Conservation (phyloP, 2,329 filamentous ascomycete genomes). For the Thielaviopsis euricoi region DNA sequence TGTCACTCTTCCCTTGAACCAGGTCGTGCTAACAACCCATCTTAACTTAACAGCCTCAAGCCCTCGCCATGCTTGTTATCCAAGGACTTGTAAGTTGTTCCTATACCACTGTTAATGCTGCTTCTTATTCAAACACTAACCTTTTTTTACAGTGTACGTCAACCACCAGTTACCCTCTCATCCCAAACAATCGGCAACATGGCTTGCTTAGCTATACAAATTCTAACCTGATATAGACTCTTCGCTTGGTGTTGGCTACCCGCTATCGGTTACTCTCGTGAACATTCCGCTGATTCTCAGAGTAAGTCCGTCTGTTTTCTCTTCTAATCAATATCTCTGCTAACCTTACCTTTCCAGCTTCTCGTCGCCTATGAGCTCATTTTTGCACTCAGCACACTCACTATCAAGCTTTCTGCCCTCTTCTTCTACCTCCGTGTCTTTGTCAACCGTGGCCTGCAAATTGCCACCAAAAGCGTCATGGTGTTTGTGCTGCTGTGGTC, state of each 20-base stretch:
- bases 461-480: conserved; percentile 18
- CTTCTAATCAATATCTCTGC: background rate
- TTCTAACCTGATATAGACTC: conserved; percentile 11
- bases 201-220: background rate
- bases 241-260: conserved; percentile 17
- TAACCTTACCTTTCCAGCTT: conserved; percentile 15
- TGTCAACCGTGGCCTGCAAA: conserved; percentile 18
- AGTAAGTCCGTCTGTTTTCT: conserved; percentile 7
- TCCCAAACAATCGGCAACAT: too few species aligned
- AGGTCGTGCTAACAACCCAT: background rate
- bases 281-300: conserved; percentile 15
- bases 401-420: conserved; percentile 24
- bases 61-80: conserved; percentile 17
- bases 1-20: background rate
- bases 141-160: conserved; percentile 9
- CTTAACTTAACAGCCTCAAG: conserved; percentile 14
- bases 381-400: conserved; percentile 18
- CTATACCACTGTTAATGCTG: too few species aligned
- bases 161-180: background rate
- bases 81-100: conserved; percentile 18
- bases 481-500: conserved; percentile 18
- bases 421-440: conserved; percentile 28
- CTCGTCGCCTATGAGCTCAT: conserved; percentile 23
- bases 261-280: conserved; percentile 13
- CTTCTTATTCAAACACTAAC: background rate